phyloP scores from a whole-genome alignment of 257 asterid genomes.

The Leptodermis oblonga region DNA sequence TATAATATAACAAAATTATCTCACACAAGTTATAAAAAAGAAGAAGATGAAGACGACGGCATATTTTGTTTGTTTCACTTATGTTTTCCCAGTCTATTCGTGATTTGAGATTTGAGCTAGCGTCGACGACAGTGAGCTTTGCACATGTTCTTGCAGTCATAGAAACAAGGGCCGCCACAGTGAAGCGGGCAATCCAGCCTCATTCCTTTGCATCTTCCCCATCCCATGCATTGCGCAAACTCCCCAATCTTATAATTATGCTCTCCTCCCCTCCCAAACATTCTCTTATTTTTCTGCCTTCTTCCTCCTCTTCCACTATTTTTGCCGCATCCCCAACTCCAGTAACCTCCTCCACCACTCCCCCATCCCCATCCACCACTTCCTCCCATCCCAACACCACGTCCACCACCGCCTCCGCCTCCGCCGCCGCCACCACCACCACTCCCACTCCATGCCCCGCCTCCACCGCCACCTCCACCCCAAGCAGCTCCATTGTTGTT shows the following conservation, averaged over 20 bases:
- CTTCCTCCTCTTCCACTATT: background rate
- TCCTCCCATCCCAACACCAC: conserved; percentile 22
- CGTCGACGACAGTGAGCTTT: conserved; percentile 45
- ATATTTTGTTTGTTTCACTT: too few species aligned
- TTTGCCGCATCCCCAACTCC: conserved; percentile 41
- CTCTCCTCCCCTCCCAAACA: background rate
- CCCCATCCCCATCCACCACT: conserved; percentile 52
- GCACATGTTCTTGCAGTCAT: conserved; percentile 49
- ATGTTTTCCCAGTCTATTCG: too few species aligned
- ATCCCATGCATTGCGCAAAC: conserved; percentile 44
- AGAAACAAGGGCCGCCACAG: conserved; percentile 51
- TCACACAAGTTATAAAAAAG: too few species aligned
- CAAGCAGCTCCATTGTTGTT: background rate
- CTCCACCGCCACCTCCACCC: conserved; percentile 28
- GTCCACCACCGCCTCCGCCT: conserved; percentile 11
- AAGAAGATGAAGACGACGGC: too few species aligned
- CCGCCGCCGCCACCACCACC: conserved; percentile 22
- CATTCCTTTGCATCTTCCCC: conserved; percentile 42
- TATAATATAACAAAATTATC: too few species aligned
- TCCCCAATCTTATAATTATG: conserved; percentile 28
- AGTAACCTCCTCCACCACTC: conserved; percentile 49
- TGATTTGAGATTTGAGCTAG: too few species aligned
- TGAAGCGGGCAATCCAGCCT: conserved; percentile 53
- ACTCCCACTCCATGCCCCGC: background rate
- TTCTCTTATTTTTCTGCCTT: conserved; percentile 11